Base-by-base conservation (phyloP, 2,329 filamentous ascomycete genomes). In the Sphaerulina vaccinii region DNA sequence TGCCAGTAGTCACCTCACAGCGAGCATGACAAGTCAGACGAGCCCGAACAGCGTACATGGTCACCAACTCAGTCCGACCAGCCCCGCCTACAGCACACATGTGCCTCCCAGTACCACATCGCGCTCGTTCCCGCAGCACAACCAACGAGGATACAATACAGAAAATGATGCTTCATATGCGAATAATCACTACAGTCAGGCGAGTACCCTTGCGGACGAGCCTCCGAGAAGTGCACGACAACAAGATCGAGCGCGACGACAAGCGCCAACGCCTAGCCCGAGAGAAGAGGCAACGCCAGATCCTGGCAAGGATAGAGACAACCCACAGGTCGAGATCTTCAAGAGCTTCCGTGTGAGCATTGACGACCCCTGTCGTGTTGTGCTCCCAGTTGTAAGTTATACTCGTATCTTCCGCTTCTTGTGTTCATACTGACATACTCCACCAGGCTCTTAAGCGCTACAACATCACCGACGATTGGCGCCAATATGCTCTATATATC, bases 281-380 rank as follows among this genome's bases (percentile, higher is more conserved):
- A 49, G 62, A 54, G 66, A 68, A 38, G 62, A 66, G 33, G 64
- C 63, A 47, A 52, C 50, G 21, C 60, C 62, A 38, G 58, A 56
- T 36, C 52, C 43, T 29, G 58, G 42, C 33, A 53, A 37, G 54
- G 64, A 57, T 52, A 58, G 60, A 27, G 66, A 68, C 48, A 77
- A 77, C 55, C 74, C 75, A 9, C 74, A 77, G 61, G 91, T 96
- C 54, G 93, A 99, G 71, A 96, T 99, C 54, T 97, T 97, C 83
- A 99, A 99, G 71, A 95, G 89, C 1, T 99, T 99, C 80, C 86
- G 92, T 33, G 93, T 99, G 56, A 93, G 88, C 68, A 95, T 97
- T 81, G 93, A 99, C 62, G 93, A 99, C 66, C 93, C 93, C 2
- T 99, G 93, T 74, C 88, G 96, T 75, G 96, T 96, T 70, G 93